Evolutionary conservation across 2,329 filamentous ascomycete species (phyloP).

Genomic region (Meredithiella fracta): DNA sequence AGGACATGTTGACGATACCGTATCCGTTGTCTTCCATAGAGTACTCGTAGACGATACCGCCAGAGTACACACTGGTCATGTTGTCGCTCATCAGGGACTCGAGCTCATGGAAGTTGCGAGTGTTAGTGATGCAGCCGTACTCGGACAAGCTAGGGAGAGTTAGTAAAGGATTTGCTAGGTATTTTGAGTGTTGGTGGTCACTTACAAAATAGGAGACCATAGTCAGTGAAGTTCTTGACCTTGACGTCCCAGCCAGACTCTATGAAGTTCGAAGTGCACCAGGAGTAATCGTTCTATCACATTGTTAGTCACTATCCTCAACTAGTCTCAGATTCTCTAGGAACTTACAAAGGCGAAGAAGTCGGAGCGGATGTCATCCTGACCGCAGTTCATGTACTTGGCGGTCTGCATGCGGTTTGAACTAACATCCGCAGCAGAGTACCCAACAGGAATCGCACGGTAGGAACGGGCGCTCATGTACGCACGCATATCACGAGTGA

Average conservation of each 20-base stretch:
- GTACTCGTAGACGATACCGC: constrained; percentile 94
- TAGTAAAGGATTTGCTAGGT: not conserved
- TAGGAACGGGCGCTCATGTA: constrained; percentile 48
- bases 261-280: constrained; percentile 57
- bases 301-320: constrained; percentile 18
- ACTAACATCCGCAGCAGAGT: constrained; percentile 64
- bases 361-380: constrained; percentile 67
- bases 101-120: constrained; percentile 68
- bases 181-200: constrained; percentile 4
- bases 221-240: constrained; percentile 73
- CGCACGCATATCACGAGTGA: constrained; percentile 59
- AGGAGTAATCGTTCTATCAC: constrained; percentile 63
- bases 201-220: constrained; percentile 67
- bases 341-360: constrained; percentile 54
- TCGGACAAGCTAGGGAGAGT: constrained; percentile 51
- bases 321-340: not conserved
- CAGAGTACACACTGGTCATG: constrained; percentile 86
- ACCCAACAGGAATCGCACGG: constrained; percentile 56
- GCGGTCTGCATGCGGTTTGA: constrained; percentile 77
- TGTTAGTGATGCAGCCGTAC: constrained; percentile 75
- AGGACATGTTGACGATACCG: constrained; percentile 54
- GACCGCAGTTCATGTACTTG: constrained; percentile 83
- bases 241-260: constrained; percentile 72
- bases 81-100: constrained; percentile 59
- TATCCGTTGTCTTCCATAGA: constrained; percentile 62